Percentiles rank a stretch among this genome's conserved stretches.
Conservation (phyloP, 495 filamentous ascomycete species). For the Aspergillus indologenus region DNA sequence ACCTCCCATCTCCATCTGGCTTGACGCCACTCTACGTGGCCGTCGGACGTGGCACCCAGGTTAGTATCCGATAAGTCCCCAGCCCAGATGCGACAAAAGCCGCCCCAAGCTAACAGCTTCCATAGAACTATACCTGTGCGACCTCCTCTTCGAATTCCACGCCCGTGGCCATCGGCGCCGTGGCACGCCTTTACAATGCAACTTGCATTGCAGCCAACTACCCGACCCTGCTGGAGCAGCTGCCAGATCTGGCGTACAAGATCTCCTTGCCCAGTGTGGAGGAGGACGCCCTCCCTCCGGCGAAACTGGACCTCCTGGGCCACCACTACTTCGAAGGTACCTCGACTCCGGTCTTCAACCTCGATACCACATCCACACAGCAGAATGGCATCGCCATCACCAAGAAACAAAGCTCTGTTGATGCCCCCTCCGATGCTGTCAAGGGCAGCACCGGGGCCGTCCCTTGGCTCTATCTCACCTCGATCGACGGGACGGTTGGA, state of each 20-base stretch:
- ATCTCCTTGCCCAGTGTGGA: constrained; percentile 41
- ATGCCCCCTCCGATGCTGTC: constrained; percentile 57
- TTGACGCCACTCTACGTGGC: constrained; percentile 69
- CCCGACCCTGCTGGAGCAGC: constrained; percentile 57
- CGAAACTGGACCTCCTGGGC: constrained; percentile 62
- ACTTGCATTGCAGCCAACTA: constrained; percentile 70
- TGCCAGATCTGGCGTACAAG: constrained; percentile 39
- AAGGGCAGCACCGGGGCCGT: constrained; percentile 65
- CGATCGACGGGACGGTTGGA: constrained; percentile 53
- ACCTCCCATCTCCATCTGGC: constrained; percentile 57
- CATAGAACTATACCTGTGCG: constrained; percentile 86
- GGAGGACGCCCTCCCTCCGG: constrained; percentile 36
- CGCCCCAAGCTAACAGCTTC: neutral
- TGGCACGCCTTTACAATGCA: constrained; percentile 84
- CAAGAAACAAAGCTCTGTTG: constrained; percentile 51
- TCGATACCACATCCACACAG: constrained; percentile 52
- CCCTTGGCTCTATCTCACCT: constrained; percentile 45
- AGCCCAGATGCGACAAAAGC: neutral
- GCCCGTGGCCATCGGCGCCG: constrained; percentile 68
- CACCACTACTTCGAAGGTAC: constrained; percentile 71
- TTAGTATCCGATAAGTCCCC: constrained; percentile 20
- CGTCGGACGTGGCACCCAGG: constrained; percentile 76
- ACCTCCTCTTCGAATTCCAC: constrained; percentile 49
- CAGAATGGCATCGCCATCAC: constrained; percentile 61
- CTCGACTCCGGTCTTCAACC: constrained; percentile 71